Evolutionary conservation across 352 stramenopile genomes (phyloP).

Genomic region (Phytophthora sp.): DNA sequence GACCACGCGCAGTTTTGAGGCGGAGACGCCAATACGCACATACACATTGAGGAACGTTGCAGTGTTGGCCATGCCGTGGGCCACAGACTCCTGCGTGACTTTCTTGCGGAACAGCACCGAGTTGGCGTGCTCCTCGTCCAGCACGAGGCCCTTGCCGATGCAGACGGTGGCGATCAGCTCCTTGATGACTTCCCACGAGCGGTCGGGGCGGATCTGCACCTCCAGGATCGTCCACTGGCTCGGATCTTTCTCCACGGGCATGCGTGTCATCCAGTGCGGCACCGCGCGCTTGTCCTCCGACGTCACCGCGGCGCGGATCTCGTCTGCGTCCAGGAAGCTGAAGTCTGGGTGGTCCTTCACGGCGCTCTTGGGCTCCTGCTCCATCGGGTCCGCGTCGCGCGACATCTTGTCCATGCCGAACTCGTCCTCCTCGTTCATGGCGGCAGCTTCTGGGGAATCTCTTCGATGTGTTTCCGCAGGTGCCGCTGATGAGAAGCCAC

Average conservation of each 20-base stretch:
- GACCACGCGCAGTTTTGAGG: slow-evolving; percentile 78
- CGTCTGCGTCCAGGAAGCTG: slow-evolving; percentile 44
- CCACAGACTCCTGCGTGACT: slow-evolving; percentile 61
- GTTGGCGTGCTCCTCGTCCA: slow-evolving; percentile 56
- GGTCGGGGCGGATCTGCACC: slow-evolving; percentile 73
- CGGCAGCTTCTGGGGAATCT: not conserved
- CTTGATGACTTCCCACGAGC: slow-evolving; percentile 77
- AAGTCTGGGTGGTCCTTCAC: slow-evolving; percentile 82
- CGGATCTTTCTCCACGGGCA: slow-evolving; percentile 69
- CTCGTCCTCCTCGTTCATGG: slow-evolving; percentile 68
- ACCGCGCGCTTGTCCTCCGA: slow-evolving; percentile 38
- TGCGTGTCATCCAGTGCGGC: slow-evolving; percentile 59
- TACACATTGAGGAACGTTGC: slow-evolving; percentile 80
- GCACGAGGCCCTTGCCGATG: slow-evolving; percentile 74
- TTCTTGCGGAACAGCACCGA: slow-evolving; percentile 80
- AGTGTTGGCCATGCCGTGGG: slow-evolving; percentile 68
- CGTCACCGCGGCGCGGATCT: slow-evolving; percentile 37
- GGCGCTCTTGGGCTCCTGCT: slow-evolving; percentile 49
- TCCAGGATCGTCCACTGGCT: slow-evolving; percentile 74
- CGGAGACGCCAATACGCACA: slow-evolving; percentile 70
- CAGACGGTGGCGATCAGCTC: slow-evolving; percentile 81
- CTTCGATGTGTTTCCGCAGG: not conserved
- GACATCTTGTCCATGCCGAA: slow-evolving; percentile 71
- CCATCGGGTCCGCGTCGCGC: slow-evolving; percentile 72
- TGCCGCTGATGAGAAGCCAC: not conserved